phyloP scores from a whole-genome alignment of 2,329 filamentous ascomycete genomes.

The Davidsoniella neocaledoniae region DNA sequence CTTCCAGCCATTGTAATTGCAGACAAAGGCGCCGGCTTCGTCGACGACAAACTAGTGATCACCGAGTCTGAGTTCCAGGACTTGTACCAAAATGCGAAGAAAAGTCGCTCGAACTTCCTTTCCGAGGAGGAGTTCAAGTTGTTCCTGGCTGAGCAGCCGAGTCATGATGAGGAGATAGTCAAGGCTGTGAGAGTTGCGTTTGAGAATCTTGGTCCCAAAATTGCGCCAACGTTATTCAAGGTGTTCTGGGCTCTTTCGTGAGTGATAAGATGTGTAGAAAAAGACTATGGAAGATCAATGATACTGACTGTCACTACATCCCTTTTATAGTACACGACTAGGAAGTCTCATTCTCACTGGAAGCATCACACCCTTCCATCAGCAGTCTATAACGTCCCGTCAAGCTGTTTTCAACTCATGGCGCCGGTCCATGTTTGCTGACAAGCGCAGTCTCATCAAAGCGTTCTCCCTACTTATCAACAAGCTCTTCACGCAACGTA shows the following conservation, averaged over 20 bases:
- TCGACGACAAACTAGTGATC: constrained; percentile 24
- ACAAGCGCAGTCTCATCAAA: constrained; percentile 38
- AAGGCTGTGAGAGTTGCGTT: constrained; percentile 30
- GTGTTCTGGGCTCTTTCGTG: constrained; percentile 28
- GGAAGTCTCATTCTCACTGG: constrained; percentile 52
- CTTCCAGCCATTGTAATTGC: constrained; percentile 40
- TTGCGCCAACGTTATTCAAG: constrained; percentile 22
- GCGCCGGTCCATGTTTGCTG: constrained; percentile 37
- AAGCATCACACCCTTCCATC: constrained; percentile 42
- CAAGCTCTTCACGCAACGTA: constrained; percentile 37
- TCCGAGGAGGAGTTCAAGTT: constrained; percentile 29
- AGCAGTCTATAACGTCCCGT: constrained; percentile 42
- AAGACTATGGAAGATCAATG: background rate
- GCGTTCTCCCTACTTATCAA: constrained; percentile 37
- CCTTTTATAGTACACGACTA: constrained; percentile 33
- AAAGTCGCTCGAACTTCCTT: constrained; percentile 23
- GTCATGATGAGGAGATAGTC: constrained; percentile 35
- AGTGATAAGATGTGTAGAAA: constrained; percentile 15
- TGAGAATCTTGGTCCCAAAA: constrained; percentile 19
- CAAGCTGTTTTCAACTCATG: constrained; percentile 47
- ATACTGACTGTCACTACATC: background rate
- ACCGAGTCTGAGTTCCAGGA: constrained; percentile 32
- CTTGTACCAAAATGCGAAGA: constrained; percentile 24
- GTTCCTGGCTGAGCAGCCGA: constrained; percentile 36
- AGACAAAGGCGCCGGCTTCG: constrained; percentile 24